Percentiles rank a stretch among this genome's conserved stretches.
Conservation (phyloP, 202 grass and related monocot genomes). For the Carex sylvatica region DNA sequence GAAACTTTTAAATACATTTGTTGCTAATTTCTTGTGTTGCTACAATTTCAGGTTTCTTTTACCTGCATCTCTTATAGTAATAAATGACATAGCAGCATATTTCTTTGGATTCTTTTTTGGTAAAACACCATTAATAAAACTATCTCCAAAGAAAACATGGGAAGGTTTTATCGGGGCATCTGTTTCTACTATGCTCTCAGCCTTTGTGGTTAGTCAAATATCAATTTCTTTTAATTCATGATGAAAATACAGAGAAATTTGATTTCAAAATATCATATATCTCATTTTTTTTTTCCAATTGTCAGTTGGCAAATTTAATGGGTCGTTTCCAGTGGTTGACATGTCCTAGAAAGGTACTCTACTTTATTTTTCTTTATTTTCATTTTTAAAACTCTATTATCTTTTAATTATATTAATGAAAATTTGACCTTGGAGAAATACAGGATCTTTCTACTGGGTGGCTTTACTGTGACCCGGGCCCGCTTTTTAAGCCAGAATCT, state of each 20-base stretch:
- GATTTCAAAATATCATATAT: conserved; percentile 3
- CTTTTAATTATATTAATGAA: conserved; percentile 7
- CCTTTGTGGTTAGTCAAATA: conserved; percentile 67
- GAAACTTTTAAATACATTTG: conserved; percentile 25
- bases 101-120: conserved; percentile 96
- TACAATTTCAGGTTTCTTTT: conserved; percentile 67
- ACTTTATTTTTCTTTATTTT: background rate
- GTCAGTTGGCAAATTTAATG: conserved; percentile 79
- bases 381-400: background rate
- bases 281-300: conserved; percentile 24
- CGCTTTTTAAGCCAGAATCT: conserved; percentile 70
- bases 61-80: conserved; percentile 80
- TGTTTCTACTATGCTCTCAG: conserved; percentile 69
- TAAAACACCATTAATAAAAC: conserved; percentile 84
- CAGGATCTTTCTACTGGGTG: conserved; percentile 83
- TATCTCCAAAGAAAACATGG: conserved; percentile 93
- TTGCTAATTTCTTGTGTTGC: conserved; percentile 16
- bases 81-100: conserved; percentile 90
- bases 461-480: conserved; percentile 75
- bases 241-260: background rate
- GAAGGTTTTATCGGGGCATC: conserved; percentile 90
- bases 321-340: conserved; percentile 78
- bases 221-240: background rate
- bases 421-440: background rate
- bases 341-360: conserved; percentile 78